Evolutionary conservation across 192 early-diverging fungal species (phyloP).

Genomic region (Oehlia diaphana): DNA sequence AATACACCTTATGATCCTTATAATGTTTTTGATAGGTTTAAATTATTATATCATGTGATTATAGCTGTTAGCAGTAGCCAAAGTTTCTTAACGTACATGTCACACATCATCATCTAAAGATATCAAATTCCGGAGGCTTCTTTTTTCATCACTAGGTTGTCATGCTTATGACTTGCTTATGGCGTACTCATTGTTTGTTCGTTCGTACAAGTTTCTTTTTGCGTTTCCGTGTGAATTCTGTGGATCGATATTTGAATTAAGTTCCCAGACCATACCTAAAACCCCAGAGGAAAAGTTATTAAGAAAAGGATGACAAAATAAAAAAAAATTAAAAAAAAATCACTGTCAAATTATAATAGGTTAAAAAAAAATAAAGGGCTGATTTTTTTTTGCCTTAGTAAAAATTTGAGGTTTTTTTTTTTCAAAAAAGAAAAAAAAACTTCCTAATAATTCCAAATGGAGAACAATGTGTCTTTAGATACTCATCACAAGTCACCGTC

Average conservation of each 20-base stretch:
- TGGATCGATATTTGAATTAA: slow-evolving; percentile 5
- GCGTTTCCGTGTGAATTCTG: slow-evolving; percentile 24
- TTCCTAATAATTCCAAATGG: slow-evolving; percentile 12
- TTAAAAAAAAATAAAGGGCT: slow-evolving; percentile 25
- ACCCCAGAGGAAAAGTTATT: not conserved
- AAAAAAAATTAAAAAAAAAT: not conserved
- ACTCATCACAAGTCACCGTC: slow-evolving; percentile 26
- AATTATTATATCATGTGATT: not conserved
- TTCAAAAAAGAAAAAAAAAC: not conserved
- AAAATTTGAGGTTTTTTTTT: slow-evolving; percentile 24
- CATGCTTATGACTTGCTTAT: slow-evolving; percentile 22
- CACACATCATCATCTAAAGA: slow-evolving; percentile 22
- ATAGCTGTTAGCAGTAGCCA: not conserved
- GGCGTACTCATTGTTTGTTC: slow-evolving; percentile 24
- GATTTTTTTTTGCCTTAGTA: slow-evolving; percentile 17
- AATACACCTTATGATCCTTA: not conserved
- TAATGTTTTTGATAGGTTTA: too few relatives aligned
- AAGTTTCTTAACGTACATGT: slow-evolving; percentile 1
- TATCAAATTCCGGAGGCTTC: slow-evolving; percentile 9
- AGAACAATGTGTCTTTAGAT: slow-evolving; percentile 24
- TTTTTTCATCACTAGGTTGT: slow-evolving; percentile 20
- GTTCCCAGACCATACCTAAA: slow-evolving; percentile 23
- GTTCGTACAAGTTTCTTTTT: slow-evolving; percentile 23
- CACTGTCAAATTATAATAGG: slow-evolving; percentile 22
- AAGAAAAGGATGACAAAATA: slow-evolving; percentile 3